Evolutionary conservation across 2,329 filamentous ascomycete species (phyloP).

Genomic region (Lecanoromycetidae sp.): DNA sequence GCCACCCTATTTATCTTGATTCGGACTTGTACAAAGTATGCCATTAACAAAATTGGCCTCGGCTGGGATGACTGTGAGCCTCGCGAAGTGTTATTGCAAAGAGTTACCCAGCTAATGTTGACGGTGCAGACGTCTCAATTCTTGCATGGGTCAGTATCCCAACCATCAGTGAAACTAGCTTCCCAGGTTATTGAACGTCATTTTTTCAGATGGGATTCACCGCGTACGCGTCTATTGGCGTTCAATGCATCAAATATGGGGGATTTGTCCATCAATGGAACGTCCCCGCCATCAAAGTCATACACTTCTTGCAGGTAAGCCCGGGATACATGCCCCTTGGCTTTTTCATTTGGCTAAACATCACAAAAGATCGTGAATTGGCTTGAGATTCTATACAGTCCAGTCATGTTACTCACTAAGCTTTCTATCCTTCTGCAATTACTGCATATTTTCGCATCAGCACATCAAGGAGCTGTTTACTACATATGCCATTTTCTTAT

Average conservation of each 20-base stretch:
- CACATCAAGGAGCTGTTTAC: not conserved
- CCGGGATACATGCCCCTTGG: not conserved
- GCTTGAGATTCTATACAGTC: not conserved
- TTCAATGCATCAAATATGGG: not conserved
- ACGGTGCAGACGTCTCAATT: not conserved
- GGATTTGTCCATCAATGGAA: not conserved
- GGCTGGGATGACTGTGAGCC: conserved; percentile 10
- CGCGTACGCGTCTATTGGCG: not conserved
- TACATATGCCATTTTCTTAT: conserved; percentile 1
- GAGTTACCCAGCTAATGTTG: not conserved
- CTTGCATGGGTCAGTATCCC: not conserved
- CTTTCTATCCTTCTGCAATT: conserved; percentile 6
- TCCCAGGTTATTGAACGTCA: not conserved
- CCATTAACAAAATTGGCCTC: not conserved
- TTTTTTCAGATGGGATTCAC: not conserved
- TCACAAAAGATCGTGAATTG: not conserved
- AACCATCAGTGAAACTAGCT: not conserved
- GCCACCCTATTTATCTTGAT: not conserved
- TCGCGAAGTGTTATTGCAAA: not conserved
- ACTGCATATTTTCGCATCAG: not conserved
- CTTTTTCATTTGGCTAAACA: not conserved
- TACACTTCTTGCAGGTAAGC: not conserved
- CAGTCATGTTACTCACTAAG: conserved; percentile 3
- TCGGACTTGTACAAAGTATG: conserved; percentile 2
- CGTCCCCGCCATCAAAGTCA: not conserved